Conservation (phyloP, 371 early-diverging fungal genomes). For the Choanephora cucurbitarum region DNA sequence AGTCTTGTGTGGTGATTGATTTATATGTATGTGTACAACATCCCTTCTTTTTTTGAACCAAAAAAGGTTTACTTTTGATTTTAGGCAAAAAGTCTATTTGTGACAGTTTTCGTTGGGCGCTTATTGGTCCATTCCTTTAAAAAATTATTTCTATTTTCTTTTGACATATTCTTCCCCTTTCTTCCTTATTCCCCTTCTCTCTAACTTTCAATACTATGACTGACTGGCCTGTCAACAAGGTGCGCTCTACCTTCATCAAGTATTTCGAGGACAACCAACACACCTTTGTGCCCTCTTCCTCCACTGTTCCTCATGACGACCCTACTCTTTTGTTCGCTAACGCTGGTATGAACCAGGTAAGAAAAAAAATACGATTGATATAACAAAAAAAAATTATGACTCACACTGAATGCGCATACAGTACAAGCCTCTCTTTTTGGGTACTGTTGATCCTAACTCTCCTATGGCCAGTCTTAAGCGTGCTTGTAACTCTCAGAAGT, state of each 20-base stretch:
- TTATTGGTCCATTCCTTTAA: conserved; percentile 6
- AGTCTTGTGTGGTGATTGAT: no score
- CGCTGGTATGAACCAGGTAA: conserved; percentile 99
- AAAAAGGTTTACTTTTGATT: no score
- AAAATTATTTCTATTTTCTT: conserved; percentile 5
- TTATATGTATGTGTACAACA: no score
- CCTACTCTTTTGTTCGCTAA: conserved; percentile 99
- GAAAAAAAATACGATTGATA: no score
- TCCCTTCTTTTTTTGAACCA: no score
- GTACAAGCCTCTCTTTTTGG: conserved; percentile 99
- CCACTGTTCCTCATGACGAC: conserved; percentile 97
- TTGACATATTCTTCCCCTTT: conserved; percentile 5
- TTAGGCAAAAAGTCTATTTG: neutral
- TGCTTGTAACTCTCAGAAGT: conserved; percentile 98
- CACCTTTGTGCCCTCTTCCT: conserved; percentile 84
- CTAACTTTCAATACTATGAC: neutral
- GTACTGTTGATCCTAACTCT: conserved; percentile 91
- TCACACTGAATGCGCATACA: conserved; percentile 20
- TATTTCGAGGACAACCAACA: conserved; percentile 89
- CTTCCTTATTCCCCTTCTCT: neutral
- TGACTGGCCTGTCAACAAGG: conserved; percentile 80
- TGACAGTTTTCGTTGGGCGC: neutral
- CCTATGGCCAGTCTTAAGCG: conserved; percentile 89
- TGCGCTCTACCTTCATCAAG: conserved; percentile 91
- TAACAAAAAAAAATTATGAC: neutral